Conservation (phyloP, 2,329 filamentous ascomycete species). For the Colletotrichum sp. region DNA sequence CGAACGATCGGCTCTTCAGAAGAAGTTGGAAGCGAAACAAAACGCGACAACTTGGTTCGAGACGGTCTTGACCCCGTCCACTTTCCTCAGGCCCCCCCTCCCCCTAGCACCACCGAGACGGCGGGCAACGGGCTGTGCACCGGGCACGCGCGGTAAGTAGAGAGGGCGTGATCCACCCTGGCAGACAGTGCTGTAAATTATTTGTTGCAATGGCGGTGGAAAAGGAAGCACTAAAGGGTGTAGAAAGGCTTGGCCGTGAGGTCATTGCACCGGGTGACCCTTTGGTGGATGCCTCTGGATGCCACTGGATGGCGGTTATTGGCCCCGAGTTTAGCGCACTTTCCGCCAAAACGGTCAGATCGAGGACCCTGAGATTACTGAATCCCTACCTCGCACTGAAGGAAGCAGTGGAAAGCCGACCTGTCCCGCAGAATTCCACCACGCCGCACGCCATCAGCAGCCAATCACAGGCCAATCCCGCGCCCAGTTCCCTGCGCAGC, state of each 20-base stretch:
- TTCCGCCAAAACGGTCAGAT: conserved; percentile 12
- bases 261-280: conserved; percentile 17
- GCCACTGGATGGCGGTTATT: background rate
- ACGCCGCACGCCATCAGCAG: background rate
- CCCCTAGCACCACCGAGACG: background rate
- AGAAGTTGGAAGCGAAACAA: background rate
- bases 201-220: background rate
- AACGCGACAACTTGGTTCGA: background rate
- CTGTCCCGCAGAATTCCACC: background rate
- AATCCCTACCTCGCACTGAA: background rate
- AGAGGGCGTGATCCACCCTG: conserved; percentile 12
- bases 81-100: background rate
- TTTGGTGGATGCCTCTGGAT: background rate
- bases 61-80: background rate
- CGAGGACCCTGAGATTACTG: conserved; percentile 18
- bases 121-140: conserved; percentile 5
- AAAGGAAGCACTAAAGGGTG: background rate
- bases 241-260: conserved; percentile 15
- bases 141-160: conserved; percentile 17
- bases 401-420: background rate
- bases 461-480: background rate
- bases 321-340: conserved; percentile 7
- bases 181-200: background rate
- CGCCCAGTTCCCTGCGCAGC: background rate
- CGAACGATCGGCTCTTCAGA: background rate